Conservation (phyloP, 1,284 basidiomycete genomes). For the Cerrena zonata region DNA sequence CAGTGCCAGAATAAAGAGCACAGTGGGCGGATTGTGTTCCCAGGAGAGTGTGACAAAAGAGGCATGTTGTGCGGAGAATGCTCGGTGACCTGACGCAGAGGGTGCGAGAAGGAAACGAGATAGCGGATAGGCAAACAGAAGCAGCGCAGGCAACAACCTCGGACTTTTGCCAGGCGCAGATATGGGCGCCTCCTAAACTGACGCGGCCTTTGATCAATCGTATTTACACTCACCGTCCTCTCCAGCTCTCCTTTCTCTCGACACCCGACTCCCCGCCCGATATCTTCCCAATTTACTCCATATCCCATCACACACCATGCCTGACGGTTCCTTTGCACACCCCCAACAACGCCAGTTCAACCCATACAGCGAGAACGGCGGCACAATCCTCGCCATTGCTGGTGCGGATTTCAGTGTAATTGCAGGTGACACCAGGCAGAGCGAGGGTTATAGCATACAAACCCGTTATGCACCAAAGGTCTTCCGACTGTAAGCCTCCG, state of each 20-base stretch:
- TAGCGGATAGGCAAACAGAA: not conserved
- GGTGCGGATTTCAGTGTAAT: conserved; percentile 88
- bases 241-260: not conserved
- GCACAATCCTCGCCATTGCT: conserved; percentile 90
- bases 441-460: conserved; percentile 90
- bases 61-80: not conserved
- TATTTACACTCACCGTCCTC: conserved; percentile 3
- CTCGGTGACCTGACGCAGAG: not conserved
- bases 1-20: too few species aligned
- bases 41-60: too few species aligned
- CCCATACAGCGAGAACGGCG: conserved; percentile 87
- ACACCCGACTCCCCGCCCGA: not conserved
- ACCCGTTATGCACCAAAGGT: conserved; percentile 93
- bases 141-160: conserved; percentile 3
- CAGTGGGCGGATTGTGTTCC: too few species aligned
- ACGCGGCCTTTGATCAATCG: conserved; percentile 6
- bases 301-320: conserved; percentile 29
- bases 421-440: conserved; percentile 91
- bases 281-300: not conserved
- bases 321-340: conserved; percentile 30
- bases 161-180: conserved; percentile 7
- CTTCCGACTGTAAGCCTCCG: conserved; percentile 67
- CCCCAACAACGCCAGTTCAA: conserved; percentile 70
- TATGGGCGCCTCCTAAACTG: conserved; percentile 7
- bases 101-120: not conserved